Evolutionary conservation across 306 rosid species (phyloP), one percentile per base, ranked within the genome.

Genomic region (Mimosa bimucronata): DNA sequence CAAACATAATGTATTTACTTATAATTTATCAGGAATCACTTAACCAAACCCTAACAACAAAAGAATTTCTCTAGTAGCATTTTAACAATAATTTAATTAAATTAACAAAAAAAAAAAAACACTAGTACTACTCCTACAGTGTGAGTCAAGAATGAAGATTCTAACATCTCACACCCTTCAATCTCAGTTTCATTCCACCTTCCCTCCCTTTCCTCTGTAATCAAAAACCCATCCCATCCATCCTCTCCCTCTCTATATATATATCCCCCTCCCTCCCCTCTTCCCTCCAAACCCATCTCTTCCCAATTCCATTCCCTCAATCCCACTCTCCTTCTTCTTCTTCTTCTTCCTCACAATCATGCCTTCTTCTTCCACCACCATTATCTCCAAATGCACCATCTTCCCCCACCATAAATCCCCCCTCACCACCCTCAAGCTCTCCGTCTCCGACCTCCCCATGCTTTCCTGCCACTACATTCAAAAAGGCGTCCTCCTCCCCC

Each of bases 391-490:
- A 85, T 91, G 89, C 78, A 85, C 80, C 0, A 46, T 94, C 46
- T 81, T 66, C 37, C 98, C 97, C 1, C 80, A 81, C 57, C 88
- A 83, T 6, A 84, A 79, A 77, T 91, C 98, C 55, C n/a, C 83
- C 9, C 25, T 85, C 7, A 83, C 87, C 65, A 80, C 91, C 0
- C 82, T 94, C 1, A 90, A 84, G 73, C 97, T 91, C 74, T 91
- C 95, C 0, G 97, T 94, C 38, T 91, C 97, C 2, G 98, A 94
- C 58, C 89, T 94, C 3, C 98, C 98, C 2, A 91, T 94, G 98
- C 92, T 94, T 52, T 91, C 98, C 0, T 91, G 97, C 68, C 98
- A 94, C 44, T 94, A 94, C 83, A 94, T 94, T 62, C 98, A 94
- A 41, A 94, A 94, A 74, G 97, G 98, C 0, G 92, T 94, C 3